Conservation (phyloP, 345 rosid genomes). For the Sonneratia alba region DNA sequence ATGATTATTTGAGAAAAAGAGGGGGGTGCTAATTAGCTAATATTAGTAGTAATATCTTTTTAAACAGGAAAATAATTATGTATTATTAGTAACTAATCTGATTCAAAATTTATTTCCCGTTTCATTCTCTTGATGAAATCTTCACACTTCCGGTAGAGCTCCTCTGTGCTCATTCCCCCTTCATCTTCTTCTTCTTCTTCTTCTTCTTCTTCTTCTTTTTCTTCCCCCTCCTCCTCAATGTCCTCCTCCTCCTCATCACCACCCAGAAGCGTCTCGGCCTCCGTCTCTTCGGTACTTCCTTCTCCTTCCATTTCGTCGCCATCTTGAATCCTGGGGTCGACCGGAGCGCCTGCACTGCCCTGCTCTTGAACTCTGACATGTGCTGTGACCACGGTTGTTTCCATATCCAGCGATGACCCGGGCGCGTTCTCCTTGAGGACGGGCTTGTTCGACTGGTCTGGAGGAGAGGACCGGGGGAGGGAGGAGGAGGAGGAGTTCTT, state of each 20-base stretch:
- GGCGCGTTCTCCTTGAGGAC: not conserved
- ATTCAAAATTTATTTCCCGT: slow-evolving; percentile 16
- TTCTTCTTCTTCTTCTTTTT: slow-evolving; percentile 8
- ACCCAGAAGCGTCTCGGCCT: not conserved
- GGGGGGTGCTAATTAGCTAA: not conserved
- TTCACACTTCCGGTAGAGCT: slow-evolving; percentile 58
- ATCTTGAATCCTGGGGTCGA: not conserved
- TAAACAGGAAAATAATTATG: not conserved
- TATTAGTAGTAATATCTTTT: not conserved
- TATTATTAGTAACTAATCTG: not conserved
- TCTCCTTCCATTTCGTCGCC: slow-evolving; percentile 9
- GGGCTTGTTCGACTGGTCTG: not conserved
- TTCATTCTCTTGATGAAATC: slow-evolving; percentile 59
- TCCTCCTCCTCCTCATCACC: not conserved
- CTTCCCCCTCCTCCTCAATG: not conserved
- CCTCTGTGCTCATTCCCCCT: slow-evolving; percentile 36
- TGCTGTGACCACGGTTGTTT: not conserved
- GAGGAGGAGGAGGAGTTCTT: slow-evolving; percentile 4
- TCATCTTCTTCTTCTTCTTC: slow-evolving; percentile 11
- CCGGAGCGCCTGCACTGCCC: not conserved
- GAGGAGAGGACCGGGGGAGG: not conserved
- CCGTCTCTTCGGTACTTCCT: not conserved
- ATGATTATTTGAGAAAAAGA: not conserved
- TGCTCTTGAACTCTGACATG: not conserved
- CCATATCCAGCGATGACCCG: not conserved